These are phyloP conservation scores for Hypholoma fasciculare DNA, from an alignment of 768 basidiomycete genomes.

Conservation along the genomic window DNA sequence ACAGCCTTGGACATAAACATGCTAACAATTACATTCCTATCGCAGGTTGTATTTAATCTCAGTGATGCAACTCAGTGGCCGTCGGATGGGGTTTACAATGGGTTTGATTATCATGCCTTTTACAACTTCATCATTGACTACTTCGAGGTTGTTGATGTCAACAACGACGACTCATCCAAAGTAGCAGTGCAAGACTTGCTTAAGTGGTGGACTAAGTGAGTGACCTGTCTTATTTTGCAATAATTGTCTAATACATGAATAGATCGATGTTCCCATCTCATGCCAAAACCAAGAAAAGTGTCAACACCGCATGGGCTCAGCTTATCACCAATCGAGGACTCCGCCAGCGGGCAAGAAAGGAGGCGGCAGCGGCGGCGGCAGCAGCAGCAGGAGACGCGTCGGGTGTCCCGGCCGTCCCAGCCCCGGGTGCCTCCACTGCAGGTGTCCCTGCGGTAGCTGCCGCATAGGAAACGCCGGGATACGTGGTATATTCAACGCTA, in stretches of 20 bases:
- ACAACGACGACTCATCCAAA: background rate
- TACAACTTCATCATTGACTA: background rate
- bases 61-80: background rate
- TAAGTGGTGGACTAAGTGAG: background rate
- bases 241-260: background rate
- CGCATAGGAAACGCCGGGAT: too few relatives aligned
- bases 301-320: background rate
- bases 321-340: background rate
- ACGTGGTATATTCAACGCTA: too few relatives aligned
- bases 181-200: background rate
- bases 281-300: background rate
- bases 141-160: background rate
- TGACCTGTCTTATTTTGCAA: background rate
- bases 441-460: too few relatives aligned
- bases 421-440: too few relatives aligned
- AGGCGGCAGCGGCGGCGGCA: too few relatives aligned
- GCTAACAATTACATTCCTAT: background rate
- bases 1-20: background rate
- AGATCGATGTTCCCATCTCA: background rate
- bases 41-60: background rate
- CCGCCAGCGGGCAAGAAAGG: background rate
- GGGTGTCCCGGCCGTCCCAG: too few relatives aligned
- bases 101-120: background rate
- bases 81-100: background rate
- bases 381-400: too few relatives aligned